Base-by-base conservation (phyloP, 306 rosid species). In the Urtica urens region DNA sequence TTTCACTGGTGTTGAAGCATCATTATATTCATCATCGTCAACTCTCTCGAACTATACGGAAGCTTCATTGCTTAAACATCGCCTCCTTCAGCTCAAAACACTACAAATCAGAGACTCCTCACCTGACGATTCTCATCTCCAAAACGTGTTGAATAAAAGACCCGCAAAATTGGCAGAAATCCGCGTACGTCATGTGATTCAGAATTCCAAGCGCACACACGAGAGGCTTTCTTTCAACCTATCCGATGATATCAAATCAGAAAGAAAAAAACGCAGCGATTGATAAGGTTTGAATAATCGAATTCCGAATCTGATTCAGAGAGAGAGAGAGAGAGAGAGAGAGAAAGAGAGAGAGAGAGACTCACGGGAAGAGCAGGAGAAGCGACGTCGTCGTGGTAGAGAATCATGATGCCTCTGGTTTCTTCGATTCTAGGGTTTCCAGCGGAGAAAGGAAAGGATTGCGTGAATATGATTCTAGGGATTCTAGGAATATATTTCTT, bases 391-490 rank as follows among this genome's bases (percentile, higher is more conserved):
- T 78, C 75, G 40, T 78, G 75, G 63, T 62, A 78, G 48, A 88
- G 93, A 57, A 76, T 86, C 78, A 88, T 82, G 71, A 83, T 80
- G 43, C 96, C 96, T 5, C 86, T 76, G 23, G 82, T 76, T 63
- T 88, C 96, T 38, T 88, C 96, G 49, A 88, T 78, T 77, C 93
- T 88, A 72, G 95, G 95, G 86, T 88, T 88, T 70, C 96, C 96
- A 7, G 95, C 83, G 39, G 95, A 88, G 90, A 88, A 88, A 31
- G 70, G 87, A 52, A 75, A 75, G 24, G 75, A 72, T 55, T 79
- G 80, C 10, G 82, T 72, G 46, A 63, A n/a, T n/a, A n/a, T n/a
- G n/a, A n/a, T n/a, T n/a, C n/a, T n/a, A n/a, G n/a, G n/a, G n/a
- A n/a, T n/a, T n/a, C n/a, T n/a, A n/a, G n/a, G n/a, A n/a, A n/a